Conservation (phyloP, 202 grass and related monocot species). For the Schoenoplectus triqueter region DNA sequence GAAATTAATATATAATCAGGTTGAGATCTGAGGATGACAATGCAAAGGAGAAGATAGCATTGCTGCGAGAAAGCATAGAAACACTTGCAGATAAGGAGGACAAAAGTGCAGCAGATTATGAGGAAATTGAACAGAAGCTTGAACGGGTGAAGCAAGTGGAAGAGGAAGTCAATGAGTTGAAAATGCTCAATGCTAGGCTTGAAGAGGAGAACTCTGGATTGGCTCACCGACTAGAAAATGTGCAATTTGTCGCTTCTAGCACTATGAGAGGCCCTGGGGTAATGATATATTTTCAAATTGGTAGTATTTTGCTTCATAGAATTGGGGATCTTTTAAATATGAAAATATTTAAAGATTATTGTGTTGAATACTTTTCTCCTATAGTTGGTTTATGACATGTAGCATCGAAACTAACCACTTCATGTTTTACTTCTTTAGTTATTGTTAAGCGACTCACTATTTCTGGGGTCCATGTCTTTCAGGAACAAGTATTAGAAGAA, state of each 20-base stretch:
- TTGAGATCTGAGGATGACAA: conserved; percentile 42
- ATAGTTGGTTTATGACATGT: background rate
- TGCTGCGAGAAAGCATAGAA: conserved; percentile 41
- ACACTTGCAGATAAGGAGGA: conserved; percentile 41
- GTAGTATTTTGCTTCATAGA: conserved; percentile 11
- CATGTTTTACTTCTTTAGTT: background rate
- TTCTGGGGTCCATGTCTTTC: background rate
- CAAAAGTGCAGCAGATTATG: conserved; percentile 37
- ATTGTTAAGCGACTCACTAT: conserved; percentile 11
- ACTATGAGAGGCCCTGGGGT: conserved; percentile 43
- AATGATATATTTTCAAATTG: conserved; percentile 23
- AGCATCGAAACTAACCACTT: background rate
- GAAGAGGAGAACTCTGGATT: conserved; percentile 68
- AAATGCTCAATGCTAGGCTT: conserved; percentile 51
- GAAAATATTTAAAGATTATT: background rate
- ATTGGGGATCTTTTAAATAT: background rate
- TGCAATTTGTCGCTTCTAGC: conserved; percentile 43
- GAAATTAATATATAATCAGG: background rate
- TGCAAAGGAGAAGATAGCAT: conserved; percentile 47
- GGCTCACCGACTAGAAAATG: conserved; percentile 51
- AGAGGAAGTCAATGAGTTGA: conserved; percentile 54
- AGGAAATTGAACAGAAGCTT: conserved; percentile 40
- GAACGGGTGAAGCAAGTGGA: conserved; percentile 43
- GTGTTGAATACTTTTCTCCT: background rate
- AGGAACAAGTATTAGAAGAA: conserved; percentile 59